Percentiles rank a stretch among this genome's conserved stretches.
Conservation (phyloP, 129 eudicot genomes). For the Gnaphalium uliginosum region DNA sequence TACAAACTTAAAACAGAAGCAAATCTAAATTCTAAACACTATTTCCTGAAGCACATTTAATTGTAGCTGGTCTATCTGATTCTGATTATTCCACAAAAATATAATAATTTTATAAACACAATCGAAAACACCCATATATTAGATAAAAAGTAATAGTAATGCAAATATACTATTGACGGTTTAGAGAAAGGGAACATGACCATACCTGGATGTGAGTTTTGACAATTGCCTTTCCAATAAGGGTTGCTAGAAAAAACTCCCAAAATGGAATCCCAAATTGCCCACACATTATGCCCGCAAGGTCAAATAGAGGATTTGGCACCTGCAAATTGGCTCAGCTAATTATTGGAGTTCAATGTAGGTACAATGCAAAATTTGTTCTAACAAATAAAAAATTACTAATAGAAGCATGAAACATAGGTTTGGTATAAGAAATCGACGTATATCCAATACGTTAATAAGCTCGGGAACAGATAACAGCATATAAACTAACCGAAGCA, state of each 20-base stretch:
- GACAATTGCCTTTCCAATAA: conserved; percentile 86
- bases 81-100: not conserved
- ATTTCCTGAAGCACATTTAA: not conserved
- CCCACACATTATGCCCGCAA: conserved; percentile 99
- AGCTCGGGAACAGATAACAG: not conserved
- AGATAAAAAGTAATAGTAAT: not conserved
- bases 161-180: not conserved
- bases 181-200: not conserved
- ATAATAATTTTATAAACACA: not conserved
- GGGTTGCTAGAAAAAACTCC: conserved; percentile 91
- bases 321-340: conserved; percentile 49
- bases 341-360: conserved; percentile 3
- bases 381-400: not conserved
- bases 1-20: not conserved
- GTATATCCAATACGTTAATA: not conserved
- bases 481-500: conserved; percentile 78
- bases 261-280: conserved; percentile 97
- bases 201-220: conserved; percentile 98
- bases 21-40: too few relatives aligned
- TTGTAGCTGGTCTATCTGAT: not conserved
- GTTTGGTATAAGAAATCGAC: not conserved
- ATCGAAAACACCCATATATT: not conserved
- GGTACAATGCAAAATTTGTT: not conserved
- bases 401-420: conserved; percentile 8
- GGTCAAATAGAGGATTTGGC: conserved; percentile 98